phyloP scores from a whole-genome alignment of 2,329 filamentous ascomycete species.

The Hypocreales sp. region DNA sequence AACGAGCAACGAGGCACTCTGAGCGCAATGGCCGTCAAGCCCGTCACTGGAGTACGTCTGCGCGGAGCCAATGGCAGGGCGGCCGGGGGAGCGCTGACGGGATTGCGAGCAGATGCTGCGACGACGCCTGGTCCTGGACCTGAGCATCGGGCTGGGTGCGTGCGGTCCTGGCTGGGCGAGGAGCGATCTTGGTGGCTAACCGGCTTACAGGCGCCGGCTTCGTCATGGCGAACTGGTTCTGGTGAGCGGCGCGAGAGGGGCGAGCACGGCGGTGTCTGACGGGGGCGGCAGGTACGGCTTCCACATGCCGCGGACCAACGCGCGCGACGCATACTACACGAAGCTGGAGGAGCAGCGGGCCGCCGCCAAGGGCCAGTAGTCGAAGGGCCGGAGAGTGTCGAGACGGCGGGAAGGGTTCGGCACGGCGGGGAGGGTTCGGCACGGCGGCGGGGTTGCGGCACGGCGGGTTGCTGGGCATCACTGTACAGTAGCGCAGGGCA shows the following conservation, averaged over 20 bases:
- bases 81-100: neutral
- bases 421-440: no score
- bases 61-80: constrained; percentile 14
- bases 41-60: constrained; percentile 43
- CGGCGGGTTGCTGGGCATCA: no score
- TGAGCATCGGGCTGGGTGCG: constrained; percentile 40
- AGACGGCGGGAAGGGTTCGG: no score
- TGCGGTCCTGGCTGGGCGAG: constrained; percentile 5
- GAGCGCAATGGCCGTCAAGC: constrained; percentile 39
- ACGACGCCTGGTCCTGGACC: constrained; percentile 40
- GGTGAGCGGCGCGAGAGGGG: constrained; percentile 24
- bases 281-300: constrained; percentile 38
- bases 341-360: constrained; percentile 42
- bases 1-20: constrained; percentile 9
- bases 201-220: constrained; percentile 31
- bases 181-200: constrained; percentile 15
- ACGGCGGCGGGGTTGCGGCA: no score
- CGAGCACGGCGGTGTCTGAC: constrained; percentile 2
- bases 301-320: constrained; percentile 43
- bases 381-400: neutral
- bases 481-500: no score
- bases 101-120: constrained; percentile 35
- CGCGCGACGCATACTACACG: constrained; percentile 42
- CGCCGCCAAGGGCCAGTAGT: constrained; percentile 16
- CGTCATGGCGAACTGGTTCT: constrained; percentile 38